Evolutionary conservation across 805 yeast species (phyloP), one percentile per base, ranked within the genome.

Genomic region (Debaryomyces tyrocola): DNA sequence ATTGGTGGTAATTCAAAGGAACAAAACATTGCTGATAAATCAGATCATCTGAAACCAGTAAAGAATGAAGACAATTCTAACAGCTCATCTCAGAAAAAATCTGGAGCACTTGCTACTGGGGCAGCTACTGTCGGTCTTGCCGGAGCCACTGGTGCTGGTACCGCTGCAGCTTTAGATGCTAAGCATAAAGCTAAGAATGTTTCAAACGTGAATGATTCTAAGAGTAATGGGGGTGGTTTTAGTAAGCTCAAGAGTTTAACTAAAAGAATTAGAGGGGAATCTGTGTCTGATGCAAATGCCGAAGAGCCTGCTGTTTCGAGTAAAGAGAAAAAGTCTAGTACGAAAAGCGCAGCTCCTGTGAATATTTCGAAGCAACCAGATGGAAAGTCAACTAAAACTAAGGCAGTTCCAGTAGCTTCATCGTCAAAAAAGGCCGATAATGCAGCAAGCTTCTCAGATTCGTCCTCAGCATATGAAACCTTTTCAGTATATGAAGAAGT

Each of bases 401-500:
- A 9, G 10, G 18, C 12, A 6, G 28, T 35, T 17, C 21, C 17
- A 9, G 17, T 43, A 9, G 38, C 35, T 14, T 14, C 34, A 6
- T 41, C 48, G 7, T 37, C 14, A 9, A 8, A 37, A 17, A 24
- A 4, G 27, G 10, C 27, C 10, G 27, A 24, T 24, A 24, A 24
- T 24, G 20, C 8, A 33, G 24, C 15, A 52, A 46, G 27, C 27
- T 24, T 9, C 7, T 24, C 27, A 24, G 27, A 24, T 7, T 24
- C 27, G 10, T 24, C 27, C 14, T 53, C 58, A 17, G 60, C 55
- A 36, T 58, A 52, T 36, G 62, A 58, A 24, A 56, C 56, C 15
- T 53, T 54, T 43, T 59, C 67, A 8, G 55, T 58, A 14, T 75
- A 78, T 52, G 81, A 78, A 58, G 79, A 80, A 33, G 75, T 80